These are phyloP conservation scores for Inga leiocalycina DNA, from an alignment of 306 rosid genomes.

Conservation along the genomic window DNA sequence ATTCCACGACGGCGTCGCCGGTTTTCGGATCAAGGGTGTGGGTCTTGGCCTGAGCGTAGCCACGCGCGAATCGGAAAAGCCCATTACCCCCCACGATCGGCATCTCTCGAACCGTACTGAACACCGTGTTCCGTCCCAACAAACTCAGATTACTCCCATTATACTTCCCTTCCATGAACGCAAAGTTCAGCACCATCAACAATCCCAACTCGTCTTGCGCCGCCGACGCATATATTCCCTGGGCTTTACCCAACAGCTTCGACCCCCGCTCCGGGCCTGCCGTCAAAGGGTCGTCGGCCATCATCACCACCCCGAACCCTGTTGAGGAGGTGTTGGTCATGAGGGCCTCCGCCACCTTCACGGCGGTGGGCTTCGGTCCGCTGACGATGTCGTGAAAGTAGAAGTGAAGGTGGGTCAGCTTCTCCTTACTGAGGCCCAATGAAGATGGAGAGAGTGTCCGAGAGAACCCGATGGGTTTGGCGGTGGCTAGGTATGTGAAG, in stretches of 20 bases:
- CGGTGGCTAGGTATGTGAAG: slow-evolving; percentile 3
- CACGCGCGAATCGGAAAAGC: slow-evolving; percentile 70
- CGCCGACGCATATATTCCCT: slow-evolving; percentile 53
- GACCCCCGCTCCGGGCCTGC: slow-evolving; percentile 40
- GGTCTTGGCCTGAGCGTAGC: slow-evolving; percentile 56
- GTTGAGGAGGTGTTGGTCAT: slow-evolving; percentile 44
- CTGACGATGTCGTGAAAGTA: slow-evolving; percentile 62
- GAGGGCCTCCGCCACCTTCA: slow-evolving; percentile 43
- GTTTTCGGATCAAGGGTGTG: neutral
- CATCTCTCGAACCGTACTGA: slow-evolving; percentile 46
- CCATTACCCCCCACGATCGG: slow-evolving; percentile 64
- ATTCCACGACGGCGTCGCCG: slow-evolving; percentile 63
- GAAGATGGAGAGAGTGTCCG: slow-evolving; percentile 25
- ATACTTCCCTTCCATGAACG: slow-evolving; percentile 42
- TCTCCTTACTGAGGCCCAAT: slow-evolving; percentile 45
- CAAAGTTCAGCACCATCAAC: slow-evolving; percentile 43
- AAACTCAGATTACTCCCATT: slow-evolving; percentile 54
- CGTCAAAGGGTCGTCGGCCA: slow-evolving; percentile 56
- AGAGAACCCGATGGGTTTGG: slow-evolving; percentile 26
- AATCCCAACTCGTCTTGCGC: slow-evolving; percentile 41
- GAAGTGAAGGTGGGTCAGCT: slow-evolving; percentile 66
- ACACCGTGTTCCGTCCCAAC: slow-evolving; percentile 46
- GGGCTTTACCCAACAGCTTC: slow-evolving; percentile 54
- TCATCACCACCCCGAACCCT: slow-evolving; percentile 35
- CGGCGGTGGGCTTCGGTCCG: slow-evolving; percentile 47